Evolutionary conservation across 352 stramenopile genomes (phyloP).

Genomic region (Globisporangium apiculatum): DNA sequence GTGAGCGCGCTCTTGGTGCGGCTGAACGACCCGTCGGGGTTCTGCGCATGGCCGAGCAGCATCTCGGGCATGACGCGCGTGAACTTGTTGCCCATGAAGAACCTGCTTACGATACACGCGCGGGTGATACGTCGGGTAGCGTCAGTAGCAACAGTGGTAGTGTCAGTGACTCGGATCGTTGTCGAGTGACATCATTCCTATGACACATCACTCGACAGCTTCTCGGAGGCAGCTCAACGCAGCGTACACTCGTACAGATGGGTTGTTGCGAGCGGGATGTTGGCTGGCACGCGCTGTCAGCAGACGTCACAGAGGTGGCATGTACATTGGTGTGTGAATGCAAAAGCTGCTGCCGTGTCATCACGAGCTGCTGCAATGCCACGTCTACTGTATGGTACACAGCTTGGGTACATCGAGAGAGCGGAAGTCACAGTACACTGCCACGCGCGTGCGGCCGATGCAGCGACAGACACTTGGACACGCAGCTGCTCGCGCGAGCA

Average conservation of each 20-base stretch:
- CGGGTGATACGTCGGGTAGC: too few relatives aligned
- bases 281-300: constrained; percentile 37
- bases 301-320: background rate
- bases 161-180: constrained; percentile 1
- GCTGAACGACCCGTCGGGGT: constrained; percentile 47
- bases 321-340: background rate
- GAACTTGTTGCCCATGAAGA: constrained; percentile 71
- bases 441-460: constrained; percentile 51
- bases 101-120: constrained; percentile 16
- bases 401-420: constrained; percentile 33
- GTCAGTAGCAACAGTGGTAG: constrained; percentile 1
- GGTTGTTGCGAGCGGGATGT: constrained; percentile 63
- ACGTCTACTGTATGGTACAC: background rate
- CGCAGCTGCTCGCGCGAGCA: background rate
- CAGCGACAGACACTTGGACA: constrained; percentile 58
- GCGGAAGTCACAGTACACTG: constrained; percentile 74
- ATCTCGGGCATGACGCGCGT: constrained; percentile 52
- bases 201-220: too few relatives aligned
- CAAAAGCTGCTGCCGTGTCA: constrained; percentile 1
- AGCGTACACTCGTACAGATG: constrained; percentile 42
- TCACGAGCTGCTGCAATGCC: background rate
- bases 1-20: constrained; percentile 31
- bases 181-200: too few relatives aligned
- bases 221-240: background rate
- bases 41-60: constrained; percentile 48